Evolutionary conservation across 2,329 filamentous ascomycete species (phyloP).

Genomic region (Hymenoscyphus repandus): DNA sequence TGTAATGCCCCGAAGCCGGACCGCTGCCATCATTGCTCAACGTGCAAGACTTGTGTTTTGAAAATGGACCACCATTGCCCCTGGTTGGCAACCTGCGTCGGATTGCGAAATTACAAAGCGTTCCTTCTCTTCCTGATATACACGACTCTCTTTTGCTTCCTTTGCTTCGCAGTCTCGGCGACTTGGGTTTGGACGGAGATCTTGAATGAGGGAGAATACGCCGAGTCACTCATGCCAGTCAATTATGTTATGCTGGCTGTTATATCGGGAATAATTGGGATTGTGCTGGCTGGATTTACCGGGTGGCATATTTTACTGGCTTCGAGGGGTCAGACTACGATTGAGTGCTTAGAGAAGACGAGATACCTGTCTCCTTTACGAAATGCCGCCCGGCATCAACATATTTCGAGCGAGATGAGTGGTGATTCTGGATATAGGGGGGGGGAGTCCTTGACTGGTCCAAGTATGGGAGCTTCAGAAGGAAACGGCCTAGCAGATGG

Average conservation of each 20-base stretch:
- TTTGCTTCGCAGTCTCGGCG: slow-evolving; percentile 70
- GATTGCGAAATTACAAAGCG: slow-evolving; percentile 89
- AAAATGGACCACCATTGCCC: slow-evolving; percentile 99
- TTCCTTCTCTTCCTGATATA: slow-evolving; percentile 92
- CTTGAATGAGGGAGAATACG: slow-evolving; percentile 61
- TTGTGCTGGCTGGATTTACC: slow-evolving; percentile 86
- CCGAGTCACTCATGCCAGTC: slow-evolving; percentile 75
- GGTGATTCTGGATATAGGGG: slow-evolving; percentile 53
- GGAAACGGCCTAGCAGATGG: slow-evolving; percentile 5
- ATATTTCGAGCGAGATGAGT: slow-evolving; percentile 45
- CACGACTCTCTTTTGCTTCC: slow-evolving; percentile 78
- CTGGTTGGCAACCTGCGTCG: slow-evolving; percentile 94
- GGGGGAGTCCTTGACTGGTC: slow-evolving; percentile 48
- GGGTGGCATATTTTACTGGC: slow-evolving; percentile 86
- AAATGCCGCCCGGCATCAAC: slow-evolving; percentile 61
- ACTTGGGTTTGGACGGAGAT: slow-evolving; percentile 85
- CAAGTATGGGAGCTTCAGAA: slow-evolving; percentile 8
- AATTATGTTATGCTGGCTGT: slow-evolving; percentile 88
- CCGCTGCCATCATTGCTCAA: slow-evolving; percentile 93
- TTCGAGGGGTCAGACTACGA: slow-evolving; percentile 78
- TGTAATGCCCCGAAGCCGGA: slow-evolving; percentile 93
- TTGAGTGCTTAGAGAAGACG: slow-evolving; percentile 94
- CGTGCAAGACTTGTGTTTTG: slow-evolving; percentile 86
- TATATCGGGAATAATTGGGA: slow-evolving; percentile 81
- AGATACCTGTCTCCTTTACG: slow-evolving; percentile 81